Evolutionary conservation across 2,329 filamentous ascomycete species (phyloP).

Genomic region (Paracamarosporium sp.): DNA sequence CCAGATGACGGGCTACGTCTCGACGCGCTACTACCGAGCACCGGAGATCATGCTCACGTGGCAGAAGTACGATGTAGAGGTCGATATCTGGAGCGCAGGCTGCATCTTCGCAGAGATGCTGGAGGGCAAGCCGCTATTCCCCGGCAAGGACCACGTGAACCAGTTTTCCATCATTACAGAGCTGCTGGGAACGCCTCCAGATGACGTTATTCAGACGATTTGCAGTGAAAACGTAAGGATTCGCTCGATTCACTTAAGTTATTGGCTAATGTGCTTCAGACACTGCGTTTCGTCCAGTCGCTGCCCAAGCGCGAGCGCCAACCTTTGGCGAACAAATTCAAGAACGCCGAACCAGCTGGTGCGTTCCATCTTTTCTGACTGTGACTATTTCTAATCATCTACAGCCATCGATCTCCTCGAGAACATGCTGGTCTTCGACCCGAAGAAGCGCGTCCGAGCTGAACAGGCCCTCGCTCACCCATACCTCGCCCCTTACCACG

Average conservation of each 20-base stretch:
- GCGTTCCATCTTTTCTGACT: conserved; percentile 38
- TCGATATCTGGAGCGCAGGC: conserved; percentile 98
- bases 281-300: conserved; percentile 94
- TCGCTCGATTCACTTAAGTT: background rate
- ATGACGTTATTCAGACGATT: conserved; percentile 98
- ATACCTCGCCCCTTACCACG: conserved; percentile 95
- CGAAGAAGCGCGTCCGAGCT: conserved; percentile 92
- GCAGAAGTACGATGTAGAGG: conserved; percentile 99
- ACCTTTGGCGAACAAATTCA: conserved; percentile 87
- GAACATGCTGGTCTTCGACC: conserved; percentile 97
- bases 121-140: conserved; percentile 96
- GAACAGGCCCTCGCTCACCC: conserved; percentile 86
- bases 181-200: conserved; percentile 91
- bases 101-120: conserved; percentile 99
- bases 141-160: conserved; percentile 98
- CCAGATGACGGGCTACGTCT: conserved; percentile 99
- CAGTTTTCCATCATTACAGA: conserved; percentile 99
- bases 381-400: conserved; percentile 6
- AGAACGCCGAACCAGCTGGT: conserved; percentile 89
- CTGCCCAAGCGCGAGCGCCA: conserved; percentile 93
- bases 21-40: conserved; percentile 96
- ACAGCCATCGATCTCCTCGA: conserved; percentile 91
- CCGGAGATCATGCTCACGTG: conserved; percentile 99
- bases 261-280: conserved; percentile 61
- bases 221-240: conserved; percentile 90